Percentiles rank a stretch among this genome's conserved stretches.
phyloP scores from a whole-genome alignment of 176 grass and related monocot genomes.

The Oryza officinalis region DNA sequence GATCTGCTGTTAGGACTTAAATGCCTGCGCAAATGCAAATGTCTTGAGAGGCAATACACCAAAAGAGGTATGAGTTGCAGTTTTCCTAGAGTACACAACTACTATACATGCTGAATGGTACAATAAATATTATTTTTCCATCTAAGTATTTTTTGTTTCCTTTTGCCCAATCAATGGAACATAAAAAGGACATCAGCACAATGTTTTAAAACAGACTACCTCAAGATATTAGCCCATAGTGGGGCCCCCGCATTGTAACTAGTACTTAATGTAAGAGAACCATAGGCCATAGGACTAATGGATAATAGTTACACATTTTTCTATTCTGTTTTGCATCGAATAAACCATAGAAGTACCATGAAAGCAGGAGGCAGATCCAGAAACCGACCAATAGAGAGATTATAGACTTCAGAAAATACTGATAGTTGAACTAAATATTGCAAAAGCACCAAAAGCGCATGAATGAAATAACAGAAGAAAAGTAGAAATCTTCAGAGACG shows the following conservation, averaged over 20 bases:
- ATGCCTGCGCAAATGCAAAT: slow-evolving; percentile 39
- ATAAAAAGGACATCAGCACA: background rate
- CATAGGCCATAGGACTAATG: background rate
- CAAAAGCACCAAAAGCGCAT: background rate
- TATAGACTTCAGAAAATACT: background rate
- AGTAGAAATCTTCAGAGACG: background rate
- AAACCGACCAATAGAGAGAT: background rate
- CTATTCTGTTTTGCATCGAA: background rate
- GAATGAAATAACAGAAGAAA: slow-evolving; percentile 7
- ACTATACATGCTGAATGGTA: background rate
- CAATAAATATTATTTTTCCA: slow-evolving; percentile 4
- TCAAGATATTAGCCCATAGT: background rate
- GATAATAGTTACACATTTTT: background rate
- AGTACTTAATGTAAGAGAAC: slow-evolving; percentile 17
- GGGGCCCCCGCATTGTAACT: background rate
- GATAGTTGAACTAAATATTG: background rate
- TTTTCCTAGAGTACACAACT: slow-evolving; percentile 7
- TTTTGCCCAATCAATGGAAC: background rate
- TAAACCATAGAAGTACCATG: background rate
- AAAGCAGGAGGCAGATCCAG: background rate
- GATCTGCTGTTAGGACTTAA: slow-evolving; percentile 57
- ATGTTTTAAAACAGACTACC: background rate
- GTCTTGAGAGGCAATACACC: slow-evolving; percentile 3
- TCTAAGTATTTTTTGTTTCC: background rate
- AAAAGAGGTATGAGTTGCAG: background rate